Conservation (phyloP, 1,284 basidiomycete species). For the Ustilago hordei region DNA sequence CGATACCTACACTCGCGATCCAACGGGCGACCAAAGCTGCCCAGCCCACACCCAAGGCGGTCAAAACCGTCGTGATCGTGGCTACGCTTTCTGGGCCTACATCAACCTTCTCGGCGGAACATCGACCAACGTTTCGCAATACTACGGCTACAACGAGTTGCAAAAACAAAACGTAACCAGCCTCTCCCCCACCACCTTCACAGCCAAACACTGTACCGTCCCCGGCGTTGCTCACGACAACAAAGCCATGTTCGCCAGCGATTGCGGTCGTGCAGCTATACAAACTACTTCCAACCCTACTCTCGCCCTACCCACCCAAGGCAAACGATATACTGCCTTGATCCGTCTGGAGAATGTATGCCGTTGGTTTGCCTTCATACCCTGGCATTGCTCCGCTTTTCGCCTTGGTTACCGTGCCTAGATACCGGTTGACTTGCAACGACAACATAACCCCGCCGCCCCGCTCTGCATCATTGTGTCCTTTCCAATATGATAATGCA, state of each 20-base stretch:
- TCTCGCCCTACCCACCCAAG: conserved; percentile 18
- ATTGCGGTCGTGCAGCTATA: conserved; percentile 40
- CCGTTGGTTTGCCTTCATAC: too few relatives aligned
- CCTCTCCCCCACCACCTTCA: conserved; percentile 15
- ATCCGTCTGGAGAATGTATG: not conserved
- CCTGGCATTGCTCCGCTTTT: too few relatives aligned
- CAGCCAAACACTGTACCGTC: conserved; percentile 26
- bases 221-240: conserved; percentile 34
- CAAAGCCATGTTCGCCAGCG: conserved; percentile 38
- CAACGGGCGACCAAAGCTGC: conserved; percentile 41
- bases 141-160: conserved; percentile 33
- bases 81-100: conserved; percentile 59
- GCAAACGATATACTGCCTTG: not conserved
- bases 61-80: conserved; percentile 53
- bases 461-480: too few relatives aligned
- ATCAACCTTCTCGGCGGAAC: conserved; percentile 56
- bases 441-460: too few relatives aligned
- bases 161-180: conserved; percentile 7
- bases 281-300: conserved; percentile 2
- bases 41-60: conserved; percentile 51
- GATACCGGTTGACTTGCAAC: too few relatives aligned
- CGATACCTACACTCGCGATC: conserved; percentile 41
- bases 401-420: too few relatives aligned
- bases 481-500: too few relatives aligned
- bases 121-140: conserved; percentile 42